Evolutionary conservation across 352 stramenopile species (phyloP).

Genomic region (Phytopythium montanum): DNA sequence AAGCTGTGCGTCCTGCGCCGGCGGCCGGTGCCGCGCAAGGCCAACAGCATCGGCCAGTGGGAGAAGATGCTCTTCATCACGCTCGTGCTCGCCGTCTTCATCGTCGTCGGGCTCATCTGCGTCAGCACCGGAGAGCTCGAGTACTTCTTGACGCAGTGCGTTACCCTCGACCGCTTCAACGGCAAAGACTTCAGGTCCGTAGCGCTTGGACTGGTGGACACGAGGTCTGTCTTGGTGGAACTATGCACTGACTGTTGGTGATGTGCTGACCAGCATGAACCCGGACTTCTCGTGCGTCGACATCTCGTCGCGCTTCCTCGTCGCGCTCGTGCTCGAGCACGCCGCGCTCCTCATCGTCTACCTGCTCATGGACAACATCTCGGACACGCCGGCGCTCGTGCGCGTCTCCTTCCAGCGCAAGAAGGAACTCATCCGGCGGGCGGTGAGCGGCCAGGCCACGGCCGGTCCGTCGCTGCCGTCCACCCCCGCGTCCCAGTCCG

Average conservation of each 20-base stretch:
- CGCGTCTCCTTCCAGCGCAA: slow-evolving; percentile 82
- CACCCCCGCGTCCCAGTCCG: slow-evolving; percentile 9
- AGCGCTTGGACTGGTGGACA: slow-evolving; percentile 10
- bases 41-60: slow-evolving; percentile 86
- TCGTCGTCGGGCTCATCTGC: slow-evolving; percentile 82
- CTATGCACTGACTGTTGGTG: neutral
- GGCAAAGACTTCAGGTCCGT: slow-evolving; percentile 82
- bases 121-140: slow-evolving; percentile 82
- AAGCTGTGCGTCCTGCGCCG: slow-evolving; percentile 73
- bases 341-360: slow-evolving; percentile 72
- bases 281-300: slow-evolving; percentile 78
- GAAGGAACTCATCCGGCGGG: slow-evolving; percentile 79
- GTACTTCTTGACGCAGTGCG: slow-evolving; percentile 77
- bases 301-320: slow-evolving; percentile 73
- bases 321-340: slow-evolving; percentile 75
- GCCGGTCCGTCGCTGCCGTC: slow-evolving; percentile 17
- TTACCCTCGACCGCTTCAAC: slow-evolving; percentile 67
- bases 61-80: slow-evolving; percentile 87
- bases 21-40: slow-evolving; percentile 68
- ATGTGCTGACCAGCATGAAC: slow-evolving; percentile 47
- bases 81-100: slow-evolving; percentile 75
- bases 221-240: neutral
- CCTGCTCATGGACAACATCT: slow-evolving; percentile 79
- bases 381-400: slow-evolving; percentile 67
- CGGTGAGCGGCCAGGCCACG: slow-evolving; percentile 73